Conservation (phyloP, 2,329 filamentous ascomycete species). For the Fusarium sp. region DNA sequence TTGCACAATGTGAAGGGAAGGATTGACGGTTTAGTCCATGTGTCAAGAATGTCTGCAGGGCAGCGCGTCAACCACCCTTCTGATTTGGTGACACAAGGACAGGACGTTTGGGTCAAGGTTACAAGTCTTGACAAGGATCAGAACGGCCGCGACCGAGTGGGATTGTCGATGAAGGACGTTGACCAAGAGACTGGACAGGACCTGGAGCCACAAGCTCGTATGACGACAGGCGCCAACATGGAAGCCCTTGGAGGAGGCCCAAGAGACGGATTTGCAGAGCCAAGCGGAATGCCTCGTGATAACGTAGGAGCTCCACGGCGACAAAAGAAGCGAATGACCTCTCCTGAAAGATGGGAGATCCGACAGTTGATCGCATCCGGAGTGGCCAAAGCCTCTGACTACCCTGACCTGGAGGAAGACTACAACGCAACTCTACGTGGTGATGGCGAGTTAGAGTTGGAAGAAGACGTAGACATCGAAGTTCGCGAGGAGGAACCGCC, state of each 20-base stretch:
- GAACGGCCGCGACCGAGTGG: conserved; percentile 73
- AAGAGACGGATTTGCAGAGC: conserved; percentile 67
- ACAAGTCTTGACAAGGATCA: conserved; percentile 75
- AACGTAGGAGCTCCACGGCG: conserved; percentile 61
- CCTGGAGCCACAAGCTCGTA: conserved; percentile 78
- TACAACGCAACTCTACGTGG: conserved; percentile 89
- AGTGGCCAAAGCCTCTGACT: conserved; percentile 91
- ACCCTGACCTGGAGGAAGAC: conserved; percentile 93
- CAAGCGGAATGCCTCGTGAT: conserved; percentile 54
- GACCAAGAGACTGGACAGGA: conserved; percentile 91
- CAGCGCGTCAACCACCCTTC: conserved; percentile 92
- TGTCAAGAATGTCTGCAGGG: conserved; percentile 87
- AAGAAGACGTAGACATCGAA: conserved; percentile 97
- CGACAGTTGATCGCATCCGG: conserved; percentile 96
- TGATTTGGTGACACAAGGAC: conserved; percentile 83
- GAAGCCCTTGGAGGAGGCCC: conserved; percentile 77
- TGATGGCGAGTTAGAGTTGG: conserved; percentile 88
- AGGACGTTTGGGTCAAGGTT: conserved; percentile 93
- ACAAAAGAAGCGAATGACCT: conserved; percentile 93
- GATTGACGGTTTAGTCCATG: conserved; percentile 92
- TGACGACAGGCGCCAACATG: conserved; percentile 92
- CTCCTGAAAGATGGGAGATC: conserved; percentile 97
- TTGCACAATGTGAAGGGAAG: conserved; percentile 88
- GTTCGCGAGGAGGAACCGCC: conserved; percentile 96
- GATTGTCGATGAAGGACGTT: conserved; percentile 96